Evolutionary conservation across 257 asterid genomes (phyloP), one percentile per base, ranked within the genome.

Genomic region (Solanum chilense): DNA sequence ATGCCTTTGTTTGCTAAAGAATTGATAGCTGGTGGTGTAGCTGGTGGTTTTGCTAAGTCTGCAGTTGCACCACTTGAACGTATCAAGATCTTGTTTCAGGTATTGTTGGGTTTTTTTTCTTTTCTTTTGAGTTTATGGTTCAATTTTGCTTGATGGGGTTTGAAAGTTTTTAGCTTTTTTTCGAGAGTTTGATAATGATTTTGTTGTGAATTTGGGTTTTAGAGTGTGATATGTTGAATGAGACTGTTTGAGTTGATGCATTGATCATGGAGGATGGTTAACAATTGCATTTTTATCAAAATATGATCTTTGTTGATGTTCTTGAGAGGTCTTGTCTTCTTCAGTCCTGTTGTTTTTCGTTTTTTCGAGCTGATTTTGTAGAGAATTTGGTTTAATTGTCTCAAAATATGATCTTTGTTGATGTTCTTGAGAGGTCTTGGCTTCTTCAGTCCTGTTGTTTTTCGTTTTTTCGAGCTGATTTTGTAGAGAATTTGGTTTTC

Each of bases 1-100:
- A 92, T 88, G 92, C 99, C 99, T 74, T 88, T 93, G 77, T 92
- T 93, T 62, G 98, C 93, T 12, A 95, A 95, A 88, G 99, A 96
- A 89, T 90, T 95, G 45, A 92, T 95, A 87, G 98, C 99, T 10
- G 98, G 99, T n/a, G 99, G 99, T 1, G 91, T 94, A 15, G 98
- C 99, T 83, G 99, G 99, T 83, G 99, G 99, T 60, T 81, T 96
- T 87, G 98, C 99, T 52, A 96, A 96, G 92, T 90, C 98, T 47
- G 93, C 90, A 74, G 99, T 96, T 88, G 99, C 99, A 10, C 99
- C 99, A 81, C 97, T 96, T 89, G 99, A 96, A 83, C 99, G 99
- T 49, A 77, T 95, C 93, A 96, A 96, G 94, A 96, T 96, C 90
- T 90, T 96, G 93, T 95, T 96, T 88, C 98, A 96, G 99, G 99